Base-by-base conservation (phyloP, 129 eudicot genomes). In the Rutidosis leptorrhynchoides region DNA sequence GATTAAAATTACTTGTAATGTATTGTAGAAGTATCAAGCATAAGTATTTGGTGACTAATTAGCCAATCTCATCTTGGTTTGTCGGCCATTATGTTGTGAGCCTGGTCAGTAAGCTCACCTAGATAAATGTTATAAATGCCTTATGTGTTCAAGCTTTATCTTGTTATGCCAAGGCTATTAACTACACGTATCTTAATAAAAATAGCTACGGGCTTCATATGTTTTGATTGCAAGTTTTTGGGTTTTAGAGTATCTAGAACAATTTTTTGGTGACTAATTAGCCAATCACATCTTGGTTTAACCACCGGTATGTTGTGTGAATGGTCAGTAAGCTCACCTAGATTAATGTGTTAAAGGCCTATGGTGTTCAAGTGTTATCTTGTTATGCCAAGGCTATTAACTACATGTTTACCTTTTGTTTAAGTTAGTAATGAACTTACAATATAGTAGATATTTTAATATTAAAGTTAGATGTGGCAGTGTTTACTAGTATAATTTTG, bases 261-360 rank as follows among this genome's bases (percentile, higher is more conserved):
- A 48, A 1, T 1, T 48, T 15, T 48, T 0, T 48, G 55, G 70
- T 46, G 58, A 30, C 40, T 48, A 46, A 48, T 65, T 52, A 65
- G 46, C 55, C 55, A 48, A 22, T 54, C 21, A 20, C 74, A 58
- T 70, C 67, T 70, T 28, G 21, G 67, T 65, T 27, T 20, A 58
- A 43, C 7, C 9, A 67, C 74, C 7, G 5, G 8, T 1, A n/a
- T 59, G 75, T 28, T 58, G 67, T 70, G 67, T 59, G 68, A 70
- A 59, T 70, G 67, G 75, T 70, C 75, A 45, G 75, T 70, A 59
- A 70, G 75, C 58, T 33, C 75, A 70, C 75, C 67, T 58, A 70
- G 33, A 70, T 70, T 27, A 46, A 8, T 12, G 48, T 58, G 59
- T 70, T 70, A 59, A 66, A 59, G 59, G 75, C 48, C 58, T 20